Evolutionary conservation across 345 rosid genomes (phyloP).

Genomic region (Camelina hispida): DNA sequence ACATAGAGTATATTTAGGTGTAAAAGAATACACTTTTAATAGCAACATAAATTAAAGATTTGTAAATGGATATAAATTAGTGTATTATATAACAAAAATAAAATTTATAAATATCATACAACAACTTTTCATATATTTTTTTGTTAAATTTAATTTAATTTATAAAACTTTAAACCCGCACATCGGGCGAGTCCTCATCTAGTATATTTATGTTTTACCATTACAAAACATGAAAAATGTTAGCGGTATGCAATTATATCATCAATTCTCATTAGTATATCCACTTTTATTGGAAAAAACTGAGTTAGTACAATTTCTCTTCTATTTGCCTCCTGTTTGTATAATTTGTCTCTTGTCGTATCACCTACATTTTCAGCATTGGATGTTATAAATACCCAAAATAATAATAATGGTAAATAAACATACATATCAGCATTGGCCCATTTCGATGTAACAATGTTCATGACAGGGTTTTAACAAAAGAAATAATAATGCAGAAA

Average conservation of each 20-base stretch:
- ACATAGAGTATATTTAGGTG: too few relatives aligned
- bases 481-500: neutral
- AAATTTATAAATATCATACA: too few relatives aligned
- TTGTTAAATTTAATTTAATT: too few relatives aligned
- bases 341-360: slow-evolving; percentile 22
- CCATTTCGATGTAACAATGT: slow-evolving; percentile 11
- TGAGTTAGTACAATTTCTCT: slow-evolving; percentile 13
- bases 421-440: neutral
- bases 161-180: too few relatives aligned
- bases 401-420: neutral
- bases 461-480: neutral
- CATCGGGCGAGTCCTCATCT: too few relatives aligned
- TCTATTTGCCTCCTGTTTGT: neutral
- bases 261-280: slow-evolving; percentile 7
- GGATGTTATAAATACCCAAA: slow-evolving; percentile 18
- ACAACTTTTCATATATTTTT: too few relatives aligned
- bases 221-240: slow-evolving; percentile 18
- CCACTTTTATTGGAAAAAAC: slow-evolving; percentile 15
- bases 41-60: too few relatives aligned
- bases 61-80: too few relatives aligned
- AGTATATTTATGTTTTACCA: neutral
- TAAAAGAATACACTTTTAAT: too few relatives aligned
- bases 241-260: slow-evolving; percentile 12
- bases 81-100: too few relatives aligned
- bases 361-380: slow-evolving; percentile 36